Evolutionary conservation across 257 asterid species (phyloP).

Genomic region (Solanum virginianum): DNA sequence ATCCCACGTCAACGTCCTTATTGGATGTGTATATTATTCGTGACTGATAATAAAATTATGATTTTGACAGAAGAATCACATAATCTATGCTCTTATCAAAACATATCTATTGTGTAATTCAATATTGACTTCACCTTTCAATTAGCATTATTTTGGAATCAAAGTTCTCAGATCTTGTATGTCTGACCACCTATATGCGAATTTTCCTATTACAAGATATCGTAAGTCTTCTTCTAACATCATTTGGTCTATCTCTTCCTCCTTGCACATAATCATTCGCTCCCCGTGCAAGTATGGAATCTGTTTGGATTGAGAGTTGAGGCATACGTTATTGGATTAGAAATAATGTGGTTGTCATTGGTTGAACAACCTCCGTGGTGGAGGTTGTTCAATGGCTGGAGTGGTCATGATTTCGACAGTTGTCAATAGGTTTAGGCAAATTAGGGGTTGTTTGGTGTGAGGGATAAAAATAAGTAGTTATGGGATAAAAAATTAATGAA

Average conservation of each 20-base stretch:
- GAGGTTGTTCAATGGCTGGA: no score
- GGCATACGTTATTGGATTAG: no score
- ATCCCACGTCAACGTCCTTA: no score
- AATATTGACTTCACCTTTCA: neutral
- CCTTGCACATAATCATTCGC: neutral
- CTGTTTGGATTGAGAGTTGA: no score
- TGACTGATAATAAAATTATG: neutral
- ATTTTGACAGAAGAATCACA: neutral
- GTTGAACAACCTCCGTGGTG: no score
- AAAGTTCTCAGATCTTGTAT: neutral
- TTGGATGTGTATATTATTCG: neutral
- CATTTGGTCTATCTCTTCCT: neutral
- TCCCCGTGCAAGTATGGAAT: neutral
- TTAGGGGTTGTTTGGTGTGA: no score
- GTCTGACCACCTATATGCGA: neutral
- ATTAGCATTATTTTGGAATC: neutral
- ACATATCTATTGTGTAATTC: neutral
- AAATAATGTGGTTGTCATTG: no score
- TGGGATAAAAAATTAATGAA: no score
- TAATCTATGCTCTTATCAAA: neutral
- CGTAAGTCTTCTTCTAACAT: neutral
- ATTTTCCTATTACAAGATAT: no score
- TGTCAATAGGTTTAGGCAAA: no score
- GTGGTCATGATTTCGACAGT: no score
- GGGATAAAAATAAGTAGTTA: no score